phyloP scores from a whole-genome alignment of 306 rosid species.

The Prosopis cineraria region DNA sequence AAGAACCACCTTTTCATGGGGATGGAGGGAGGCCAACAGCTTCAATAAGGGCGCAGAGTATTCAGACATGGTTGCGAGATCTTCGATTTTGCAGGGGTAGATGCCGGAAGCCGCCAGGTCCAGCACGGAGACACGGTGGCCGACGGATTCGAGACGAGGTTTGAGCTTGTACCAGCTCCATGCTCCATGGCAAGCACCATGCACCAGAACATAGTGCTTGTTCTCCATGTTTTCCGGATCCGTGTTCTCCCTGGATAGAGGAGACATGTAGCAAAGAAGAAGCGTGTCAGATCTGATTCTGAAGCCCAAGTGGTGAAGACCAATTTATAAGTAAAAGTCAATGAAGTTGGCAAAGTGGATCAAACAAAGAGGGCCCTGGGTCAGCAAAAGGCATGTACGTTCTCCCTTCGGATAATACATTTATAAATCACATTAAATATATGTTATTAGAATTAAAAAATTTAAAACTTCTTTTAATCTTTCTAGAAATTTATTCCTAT shows the following conservation, averaged over 20 bases:
- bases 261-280: too few relatives aligned
- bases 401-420: too few relatives aligned
- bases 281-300: too few relatives aligned
- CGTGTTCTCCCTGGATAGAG: neutral
- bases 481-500: too few relatives aligned
- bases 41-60: slow-evolving; percentile 64
- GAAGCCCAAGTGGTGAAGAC: too few relatives aligned
- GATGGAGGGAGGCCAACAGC: slow-evolving; percentile 42
- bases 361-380: too few relatives aligned
- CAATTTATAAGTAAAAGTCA: too few relatives aligned
- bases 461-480: too few relatives aligned
- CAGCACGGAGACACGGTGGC: slow-evolving; percentile 56
- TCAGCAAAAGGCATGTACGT: too few relatives aligned
- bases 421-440: too few relatives aligned
- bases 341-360: too few relatives aligned
- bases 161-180: slow-evolving; percentile 84
- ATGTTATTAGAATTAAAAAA: too few relatives aligned
- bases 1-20: slow-evolving; percentile 55
- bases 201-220: slow-evolving; percentile 67
- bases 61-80: slow-evolving; percentile 41
- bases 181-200: slow-evolving; percentile 79
- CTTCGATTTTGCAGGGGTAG: slow-evolving; percentile 44
- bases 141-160: slow-evolving; percentile 55
- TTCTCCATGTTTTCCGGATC: neutral
- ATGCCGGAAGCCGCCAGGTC: slow-evolving; percentile 68